phyloP scores from a whole-genome alignment of 2,329 filamentous ascomycete genomes.

The Paramyrothecium roridum region DNA sequence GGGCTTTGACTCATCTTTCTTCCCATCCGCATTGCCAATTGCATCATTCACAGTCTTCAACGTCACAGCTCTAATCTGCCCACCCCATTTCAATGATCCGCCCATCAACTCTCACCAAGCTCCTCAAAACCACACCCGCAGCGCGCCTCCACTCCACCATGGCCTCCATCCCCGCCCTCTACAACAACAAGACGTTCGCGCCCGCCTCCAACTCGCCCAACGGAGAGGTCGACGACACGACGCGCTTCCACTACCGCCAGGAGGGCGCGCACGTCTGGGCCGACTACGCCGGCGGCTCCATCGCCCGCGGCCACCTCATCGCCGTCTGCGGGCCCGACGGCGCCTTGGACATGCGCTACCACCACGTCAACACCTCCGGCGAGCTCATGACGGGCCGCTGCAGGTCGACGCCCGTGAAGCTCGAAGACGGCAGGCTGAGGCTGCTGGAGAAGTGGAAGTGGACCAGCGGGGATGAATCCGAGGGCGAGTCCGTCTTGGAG shows the following conservation, averaged over 20 bases:
- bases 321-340: constrained; percentile 13
- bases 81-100: no score
- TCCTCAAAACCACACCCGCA: no score
- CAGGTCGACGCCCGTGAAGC: constrained; percentile 12
- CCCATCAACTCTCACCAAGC: no score
- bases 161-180: constrained; percentile 2
- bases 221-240: constrained; percentile 17
- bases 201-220: constrained; percentile 16
- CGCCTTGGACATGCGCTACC: constrained; percentile 21
- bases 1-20: no score
- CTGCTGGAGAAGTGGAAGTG: constrained; percentile 22
- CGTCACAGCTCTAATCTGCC: no score
- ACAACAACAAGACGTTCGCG: constrained; percentile 12
- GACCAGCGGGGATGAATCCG: constrained; percentile 17
- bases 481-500: constrained; percentile 18
- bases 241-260: constrained; percentile 21
- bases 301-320: constrained; percentile 16
- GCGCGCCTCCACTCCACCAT: no score
- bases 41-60: no score
- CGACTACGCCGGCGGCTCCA: constrained; percentile 19
- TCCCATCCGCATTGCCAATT: no score
- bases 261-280: constrained; percentile 20
- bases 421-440: constrained; percentile 16
- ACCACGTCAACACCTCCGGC: constrained; percentile 18
- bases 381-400: constrained; percentile 21